Percentiles rank a stretch among this genome's conserved stretches.
phyloP scores from a whole-genome alignment of 2,329 filamentous ascomycete species.

The Xylariaceae sp. region DNA sequence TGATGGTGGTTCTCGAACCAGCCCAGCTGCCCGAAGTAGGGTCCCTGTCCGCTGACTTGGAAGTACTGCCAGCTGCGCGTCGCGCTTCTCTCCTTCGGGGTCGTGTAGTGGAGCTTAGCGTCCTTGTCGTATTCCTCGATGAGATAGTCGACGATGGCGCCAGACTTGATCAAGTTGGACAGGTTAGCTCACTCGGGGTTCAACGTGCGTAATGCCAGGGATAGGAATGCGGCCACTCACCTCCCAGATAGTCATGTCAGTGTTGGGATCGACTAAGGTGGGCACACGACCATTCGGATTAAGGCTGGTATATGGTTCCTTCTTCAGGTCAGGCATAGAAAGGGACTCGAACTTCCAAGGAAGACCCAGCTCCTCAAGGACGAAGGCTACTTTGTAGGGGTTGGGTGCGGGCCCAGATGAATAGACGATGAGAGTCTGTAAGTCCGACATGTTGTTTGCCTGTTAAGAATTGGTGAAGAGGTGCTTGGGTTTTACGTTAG shows the following conservation, averaged over 20 bases:
- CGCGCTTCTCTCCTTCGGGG: conserved; percentile 42
- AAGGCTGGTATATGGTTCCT: conserved; percentile 29
- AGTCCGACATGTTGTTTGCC: neutral
- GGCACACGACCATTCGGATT: conserved; percentile 40
- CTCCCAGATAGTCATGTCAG: conserved; percentile 52
- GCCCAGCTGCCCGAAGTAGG: conserved; percentile 40
- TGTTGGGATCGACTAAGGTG: conserved; percentile 52
- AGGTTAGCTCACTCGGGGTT: neutral
- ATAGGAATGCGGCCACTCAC: neutral
- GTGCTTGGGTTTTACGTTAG: neutral
- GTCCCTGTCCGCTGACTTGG: conserved; percentile 49
- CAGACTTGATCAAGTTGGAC: conserved; percentile 44
- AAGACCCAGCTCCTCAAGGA: conserved; percentile 31
- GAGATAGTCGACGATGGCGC: conserved; percentile 56
- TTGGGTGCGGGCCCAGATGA: conserved; percentile 12
- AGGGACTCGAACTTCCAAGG: conserved; percentile 30
- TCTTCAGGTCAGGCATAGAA: conserved; percentile 27
- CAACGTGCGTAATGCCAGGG: neutral
- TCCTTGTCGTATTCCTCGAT: conserved; percentile 34
- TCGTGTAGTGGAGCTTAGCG: conserved; percentile 44
- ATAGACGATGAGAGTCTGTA: conserved; percentile 11
- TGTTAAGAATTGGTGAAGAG: neutral
- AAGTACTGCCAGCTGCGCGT: conserved; percentile 51
- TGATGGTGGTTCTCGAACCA: conserved; percentile 11
- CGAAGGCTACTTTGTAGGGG: conserved; percentile 22